These are phyloP conservation scores for Ceratobasidium sp. DNA, from an alignment of 1,284 basidiomycete genomes.

Conservation along the genomic window DNA sequence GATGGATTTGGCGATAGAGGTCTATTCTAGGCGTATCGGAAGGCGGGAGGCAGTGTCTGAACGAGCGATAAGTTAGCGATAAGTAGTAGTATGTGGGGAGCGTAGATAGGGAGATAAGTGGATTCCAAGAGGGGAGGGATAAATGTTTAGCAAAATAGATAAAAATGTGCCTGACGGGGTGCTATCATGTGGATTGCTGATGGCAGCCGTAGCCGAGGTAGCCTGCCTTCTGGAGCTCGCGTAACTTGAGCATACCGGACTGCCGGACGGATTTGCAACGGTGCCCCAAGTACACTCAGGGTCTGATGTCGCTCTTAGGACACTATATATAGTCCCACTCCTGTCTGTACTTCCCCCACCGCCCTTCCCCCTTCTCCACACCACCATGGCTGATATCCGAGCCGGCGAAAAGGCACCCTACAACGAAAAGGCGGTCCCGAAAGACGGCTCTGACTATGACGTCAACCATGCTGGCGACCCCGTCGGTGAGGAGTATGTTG, in stretches of 20 bases:
- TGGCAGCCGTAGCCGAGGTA: background rate
- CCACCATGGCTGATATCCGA: conserved; percentile 21
- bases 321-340: conserved; percentile 25
- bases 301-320: background rate
- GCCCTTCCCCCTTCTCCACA: background rate
- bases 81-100: background rate
- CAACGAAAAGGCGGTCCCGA: conserved; percentile 22
- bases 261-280: conserved; percentile 4
- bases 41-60: background rate
- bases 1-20: background rate
- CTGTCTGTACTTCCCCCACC: background rate
- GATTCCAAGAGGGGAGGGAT: background rate
- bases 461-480: conserved; percentile 39
- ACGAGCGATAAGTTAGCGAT: conserved; percentile 1
- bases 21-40: background rate
- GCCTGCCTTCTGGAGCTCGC: conserved; percentile 26
- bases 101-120: conserved; percentile 3
- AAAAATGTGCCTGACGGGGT: too few relatives aligned
- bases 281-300: conserved; percentile 25
- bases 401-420: conserved; percentile 14
- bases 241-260: conserved; percentile 13
- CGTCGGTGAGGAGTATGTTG: conserved; percentile 34
- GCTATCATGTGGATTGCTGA: too few relatives aligned
- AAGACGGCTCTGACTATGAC: conserved; percentile 29
- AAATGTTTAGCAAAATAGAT: background rate